Conservation (phyloP, 495 filamentous ascomycete species). For the Hypoxylon fragiforme region DNA sequence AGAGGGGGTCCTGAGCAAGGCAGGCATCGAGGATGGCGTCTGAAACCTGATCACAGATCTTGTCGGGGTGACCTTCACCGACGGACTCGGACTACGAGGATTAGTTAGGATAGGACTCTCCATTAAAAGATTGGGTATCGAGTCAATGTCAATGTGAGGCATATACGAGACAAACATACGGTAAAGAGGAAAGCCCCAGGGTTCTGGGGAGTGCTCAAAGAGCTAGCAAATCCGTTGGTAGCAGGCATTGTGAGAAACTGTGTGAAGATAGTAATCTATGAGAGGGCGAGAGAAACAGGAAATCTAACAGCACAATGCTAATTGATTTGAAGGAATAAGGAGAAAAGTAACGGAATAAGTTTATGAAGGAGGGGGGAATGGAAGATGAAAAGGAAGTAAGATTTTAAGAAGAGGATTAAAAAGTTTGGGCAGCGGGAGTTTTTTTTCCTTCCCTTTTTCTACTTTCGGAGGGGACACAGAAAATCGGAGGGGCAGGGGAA, state of each 20-base stretch:
- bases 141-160: too few species aligned
- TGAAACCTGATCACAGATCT: conserved; percentile 98
- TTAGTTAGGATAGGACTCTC: background rate
- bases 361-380: conserved; percentile 1
- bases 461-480: conserved; percentile 6
- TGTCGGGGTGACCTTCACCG: conserved; percentile 96
- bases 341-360: conserved; percentile 20
- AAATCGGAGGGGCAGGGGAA: conserved; percentile 28
- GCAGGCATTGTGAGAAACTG: conserved; percentile 70
- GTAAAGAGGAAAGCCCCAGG: conserved; percentile 94
- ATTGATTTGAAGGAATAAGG: conserved; percentile 21
- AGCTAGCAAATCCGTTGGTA: conserved; percentile 53
- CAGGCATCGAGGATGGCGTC: conserved; percentile 99
- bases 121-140: background rate
- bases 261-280: conserved; percentile 46
- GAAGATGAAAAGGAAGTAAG: conserved; percentile 23
- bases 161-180: conserved; percentile 46
- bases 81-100: conserved; percentile 81
- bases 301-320: conserved; percentile 8
- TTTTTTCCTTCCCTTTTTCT: conserved; percentile 27
- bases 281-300: conserved; percentile 7
- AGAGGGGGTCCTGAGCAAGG: conserved; percentile 87
- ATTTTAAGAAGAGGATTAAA: conserved; percentile 32
- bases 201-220: conserved; percentile 52
- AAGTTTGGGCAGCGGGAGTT: conserved; percentile 30